Evolutionary conservation across 1,139 yeast species (phyloP), one percentile per base, ranked within the genome.

Genomic region (Suhomyces coccinellae): DNA sequence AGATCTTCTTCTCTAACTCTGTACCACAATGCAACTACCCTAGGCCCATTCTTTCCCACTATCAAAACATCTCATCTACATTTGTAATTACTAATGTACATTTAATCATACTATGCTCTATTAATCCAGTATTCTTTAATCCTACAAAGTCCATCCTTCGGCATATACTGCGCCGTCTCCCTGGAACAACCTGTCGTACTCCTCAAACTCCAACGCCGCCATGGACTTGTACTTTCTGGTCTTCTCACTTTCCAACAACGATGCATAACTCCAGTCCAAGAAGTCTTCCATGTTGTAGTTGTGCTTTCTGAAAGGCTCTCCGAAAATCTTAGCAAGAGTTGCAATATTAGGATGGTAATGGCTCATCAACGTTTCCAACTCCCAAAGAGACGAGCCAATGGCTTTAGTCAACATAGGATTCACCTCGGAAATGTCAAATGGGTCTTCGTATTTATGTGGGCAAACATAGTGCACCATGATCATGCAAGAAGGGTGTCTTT

Each of bases 321-420:
- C 77, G 61, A 87, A 86, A 33, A 93, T 87, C 61, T 82, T 85
- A 11, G 97, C 97, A 56, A 93, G 72, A 0, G 97, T 87, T 2
- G 97, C 93, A 16, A 95, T 88, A 58, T 93, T 93, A 10, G 99
- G 98, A 65, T 93, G 98, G 60, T 89, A 93, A 63, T 93, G 99
- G n/a, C 79, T 67, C 75, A 85, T 82, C 48, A 87, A 68, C 0
- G 95, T 76, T 50, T 87, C 89, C 47, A 93, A 62, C 63, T 93
- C 99, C 99, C 99, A 93, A 38, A 91, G 66, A 0, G 98, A 90
- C 1, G 96, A 87, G 7, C 79, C 84, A 36, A 91, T 71, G 2
- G 99, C 98, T 27, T 80, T 72, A 0, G 97, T 86, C 48, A 77
- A 71, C 47, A 86, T 73, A 2, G 99, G 99, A 59, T 93, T 89